Evolutionary conservation across 2,329 filamentous ascomycete genomes (phyloP), one percentile per base, ranked within the genome.

Genomic region (Botrytis porri): DNA sequence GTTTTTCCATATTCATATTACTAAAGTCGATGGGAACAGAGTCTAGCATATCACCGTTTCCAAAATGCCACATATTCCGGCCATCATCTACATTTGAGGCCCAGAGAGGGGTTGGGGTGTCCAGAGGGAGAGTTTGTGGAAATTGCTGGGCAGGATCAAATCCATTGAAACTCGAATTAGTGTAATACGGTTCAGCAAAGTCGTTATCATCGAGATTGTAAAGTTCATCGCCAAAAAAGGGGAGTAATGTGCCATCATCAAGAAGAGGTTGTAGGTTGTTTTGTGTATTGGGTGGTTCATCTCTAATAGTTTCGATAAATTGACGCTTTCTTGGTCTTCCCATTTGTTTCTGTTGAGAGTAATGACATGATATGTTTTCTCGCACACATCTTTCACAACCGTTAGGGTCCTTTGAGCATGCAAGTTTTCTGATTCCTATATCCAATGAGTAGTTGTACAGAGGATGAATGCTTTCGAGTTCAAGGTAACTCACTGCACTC

Each of bases 311-410:
- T 66, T 81, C 78, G 45, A 78, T 76, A 66, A 79, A 80, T 54
- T 82, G 85, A 73, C 87, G 84, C 81, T 91, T 91, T 72, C 88
- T 83, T 35, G 89, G 89, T 60, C 89, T 84, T 6, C 89, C 89
- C 89, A 91, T 91, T 59, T 83, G 88, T 81, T 91, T 91, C 79
- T 91, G 89, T 20, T 85, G 83, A 12, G 89, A 91, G 81, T 91
- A 92, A 75, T 88, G 83, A 77, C 89, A 92, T 60, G 74, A 72
- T 60, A 90, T 85, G 73, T 84, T 84, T 76, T 91, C 89, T 72
- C 84, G 84, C 71, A 82, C 84, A 78, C 89, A 92, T 73, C 89
- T 85, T 12, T 84, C 81, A 79, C 89, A 92, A 72, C 88, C 88
- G 70, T 86, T 84, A 2, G 83, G 79, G 76, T 91, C 88, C 78